Evolutionary conservation across 2,329 filamentous ascomycete species (phyloP).

Genomic region (Ceratocystis eucalypticola): DNA sequence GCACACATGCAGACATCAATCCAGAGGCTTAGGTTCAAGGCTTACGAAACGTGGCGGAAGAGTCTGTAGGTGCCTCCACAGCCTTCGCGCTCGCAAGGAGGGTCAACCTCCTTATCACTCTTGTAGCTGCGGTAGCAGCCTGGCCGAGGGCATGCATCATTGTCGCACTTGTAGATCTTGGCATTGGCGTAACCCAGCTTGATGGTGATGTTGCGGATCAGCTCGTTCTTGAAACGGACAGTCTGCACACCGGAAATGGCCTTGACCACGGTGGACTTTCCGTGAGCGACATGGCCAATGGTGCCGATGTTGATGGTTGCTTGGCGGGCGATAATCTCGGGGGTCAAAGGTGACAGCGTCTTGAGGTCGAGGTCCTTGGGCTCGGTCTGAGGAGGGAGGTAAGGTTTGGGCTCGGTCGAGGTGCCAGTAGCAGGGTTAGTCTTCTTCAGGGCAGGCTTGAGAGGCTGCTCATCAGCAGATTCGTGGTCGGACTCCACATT

Average conservation of each 20-base stretch:
- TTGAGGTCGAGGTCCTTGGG: conserved; percentile 76
- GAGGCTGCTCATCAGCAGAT: conserved; percentile 44
- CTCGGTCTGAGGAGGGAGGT: conserved; percentile 76
- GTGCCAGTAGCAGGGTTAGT: conserved; percentile 23
- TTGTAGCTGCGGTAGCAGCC: conserved; percentile 95
- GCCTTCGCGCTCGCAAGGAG: conserved; percentile 85
- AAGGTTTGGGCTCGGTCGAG: conserved; percentile 39
- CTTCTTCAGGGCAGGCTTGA: conserved; percentile 84
- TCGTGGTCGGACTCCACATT: conserved; percentile 46
- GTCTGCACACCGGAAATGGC: conserved; percentile 98
- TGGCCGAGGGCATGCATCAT: conserved; percentile 74
- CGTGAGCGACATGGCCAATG: conserved; percentile 97
- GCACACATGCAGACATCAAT: no score
- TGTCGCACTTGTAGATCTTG: conserved; percentile 99
- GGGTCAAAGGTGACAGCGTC: conserved; percentile 69
- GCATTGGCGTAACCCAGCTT: conserved; percentile 99
- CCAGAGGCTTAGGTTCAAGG: conserved; percentile 22
- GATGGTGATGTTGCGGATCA: conserved; percentile 98
- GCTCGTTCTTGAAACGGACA: conserved; percentile 98
- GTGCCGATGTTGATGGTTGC: conserved; percentile 98
- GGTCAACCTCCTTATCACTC: conserved; percentile 97
- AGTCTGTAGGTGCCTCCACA: conserved; percentile 79
- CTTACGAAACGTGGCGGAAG: conserved; percentile 83
- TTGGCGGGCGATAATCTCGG: conserved; percentile 94
- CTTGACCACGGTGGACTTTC: conserved; percentile 97